Conservation (phyloP, 768 basidiomycete genomes). For the Exidia glandulosa region DNA sequence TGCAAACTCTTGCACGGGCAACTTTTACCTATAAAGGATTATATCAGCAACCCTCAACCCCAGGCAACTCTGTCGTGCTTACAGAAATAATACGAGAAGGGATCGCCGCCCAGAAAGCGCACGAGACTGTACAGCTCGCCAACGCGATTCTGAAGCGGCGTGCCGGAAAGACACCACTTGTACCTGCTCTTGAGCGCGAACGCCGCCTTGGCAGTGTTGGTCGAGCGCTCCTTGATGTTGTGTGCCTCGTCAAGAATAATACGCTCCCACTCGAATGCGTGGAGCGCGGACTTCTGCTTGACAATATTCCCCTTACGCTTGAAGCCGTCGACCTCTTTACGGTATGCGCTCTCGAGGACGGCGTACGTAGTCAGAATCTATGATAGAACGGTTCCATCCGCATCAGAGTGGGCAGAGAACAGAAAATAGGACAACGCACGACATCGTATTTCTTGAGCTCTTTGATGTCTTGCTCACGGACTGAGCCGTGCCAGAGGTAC, state of each 20-base stretch:
- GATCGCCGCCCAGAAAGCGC: constrained; percentile 60
- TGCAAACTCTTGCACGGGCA: constrained; percentile 94
- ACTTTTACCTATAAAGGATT: too few relatives aligned
- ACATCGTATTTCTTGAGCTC: constrained; percentile 82
- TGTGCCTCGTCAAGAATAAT: constrained; percentile 89
- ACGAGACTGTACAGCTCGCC: constrained; percentile 95
- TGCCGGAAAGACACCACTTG: constrained; percentile 94
- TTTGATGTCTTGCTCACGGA: constrained; percentile 52
- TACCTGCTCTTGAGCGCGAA: constrained; percentile 76
- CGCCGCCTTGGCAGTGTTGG: constrained; percentile 94
- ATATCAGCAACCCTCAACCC: too few relatives aligned
- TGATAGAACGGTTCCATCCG: too few relatives aligned
- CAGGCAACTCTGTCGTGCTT: too few relatives aligned
- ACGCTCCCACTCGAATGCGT: constrained; percentile 76
- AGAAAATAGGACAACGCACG: too few relatives aligned
- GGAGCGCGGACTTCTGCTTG: constrained; percentile 81
- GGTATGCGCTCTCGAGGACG: constrained; percentile 82
- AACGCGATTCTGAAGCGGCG: constrained; percentile 95
- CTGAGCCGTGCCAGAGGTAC: constrained; percentile 84
- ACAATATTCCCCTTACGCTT: constrained; percentile 74
- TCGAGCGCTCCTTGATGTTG: constrained; percentile 91
- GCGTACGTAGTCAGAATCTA: constrained; percentile 79
- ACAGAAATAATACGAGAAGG: constrained; percentile 88
- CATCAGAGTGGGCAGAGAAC: too few relatives aligned
- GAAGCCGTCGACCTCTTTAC: constrained; percentile 88